A percentile compares a stretch with the other conserved stretches of the same genome.
phyloP scores from a whole-genome alignment of 768 basidiomycete genomes.

The Suillus variegatus region DNA sequence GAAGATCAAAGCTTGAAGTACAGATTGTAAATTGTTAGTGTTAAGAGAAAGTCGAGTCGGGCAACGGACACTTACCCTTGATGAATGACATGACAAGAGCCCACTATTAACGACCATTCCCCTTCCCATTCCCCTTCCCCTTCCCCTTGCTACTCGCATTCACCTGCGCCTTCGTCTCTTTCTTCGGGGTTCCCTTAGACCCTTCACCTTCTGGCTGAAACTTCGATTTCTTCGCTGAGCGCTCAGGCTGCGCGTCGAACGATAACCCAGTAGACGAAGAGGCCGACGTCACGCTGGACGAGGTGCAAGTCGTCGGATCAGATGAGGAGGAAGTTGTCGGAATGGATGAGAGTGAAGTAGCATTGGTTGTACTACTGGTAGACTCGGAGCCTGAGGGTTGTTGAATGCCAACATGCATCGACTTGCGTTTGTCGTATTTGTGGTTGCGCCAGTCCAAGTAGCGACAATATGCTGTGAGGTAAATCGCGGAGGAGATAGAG shows the following conservation, averaged over 20 bases:
- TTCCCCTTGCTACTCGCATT: too few relatives aligned
- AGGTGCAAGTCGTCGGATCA: neutral
- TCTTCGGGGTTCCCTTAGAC: neutral
- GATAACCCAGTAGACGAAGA: neutral
- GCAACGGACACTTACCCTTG: neutral
- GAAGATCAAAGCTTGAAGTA: too few relatives aligned
- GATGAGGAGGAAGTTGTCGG: too few relatives aligned
- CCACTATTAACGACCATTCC: neutral
- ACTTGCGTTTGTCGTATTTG: neutral
- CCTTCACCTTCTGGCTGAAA: neutral
- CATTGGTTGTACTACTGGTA: neutral
- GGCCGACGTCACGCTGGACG: neutral
- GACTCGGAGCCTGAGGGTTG: neutral
- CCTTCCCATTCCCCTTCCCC: neutral
- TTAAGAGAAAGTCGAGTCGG: neutral
- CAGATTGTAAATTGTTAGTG: neutral
- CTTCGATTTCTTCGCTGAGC: neutral
- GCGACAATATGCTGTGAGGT: neutral
- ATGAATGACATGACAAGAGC: neutral
- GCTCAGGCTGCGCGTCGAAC: neutral
- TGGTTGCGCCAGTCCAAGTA: neutral
- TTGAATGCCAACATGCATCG: neutral
- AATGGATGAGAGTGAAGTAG: slow-evolving; percentile 4
- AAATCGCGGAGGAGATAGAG: neutral
- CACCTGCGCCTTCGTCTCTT: neutral